Conservation (phyloP, 1,139 yeast genomes). For the Scheffersomyces titani region DNA sequence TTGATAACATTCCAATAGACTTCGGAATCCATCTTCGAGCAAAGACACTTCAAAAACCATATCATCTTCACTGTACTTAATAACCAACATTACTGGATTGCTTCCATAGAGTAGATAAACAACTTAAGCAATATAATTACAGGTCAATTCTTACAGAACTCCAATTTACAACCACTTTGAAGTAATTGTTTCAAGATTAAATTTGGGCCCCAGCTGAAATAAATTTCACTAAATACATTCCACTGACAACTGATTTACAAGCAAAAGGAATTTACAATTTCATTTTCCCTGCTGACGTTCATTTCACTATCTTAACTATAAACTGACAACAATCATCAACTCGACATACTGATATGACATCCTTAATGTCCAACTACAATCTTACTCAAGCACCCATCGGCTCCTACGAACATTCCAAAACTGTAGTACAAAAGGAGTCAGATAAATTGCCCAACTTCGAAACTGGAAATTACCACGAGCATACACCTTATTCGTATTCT, state of each 20-base stretch:
- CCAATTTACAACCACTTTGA: not conserved
- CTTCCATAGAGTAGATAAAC: not conserved
- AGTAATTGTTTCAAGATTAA: not conserved
- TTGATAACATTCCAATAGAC: too few species aligned
- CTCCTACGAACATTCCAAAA: not conserved
- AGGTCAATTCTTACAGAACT: not conserved
- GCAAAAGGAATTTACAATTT: not conserved
- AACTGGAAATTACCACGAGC: not conserved
- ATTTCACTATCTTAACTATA: not conserved
- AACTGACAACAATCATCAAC: not conserved
- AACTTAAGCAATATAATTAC: not conserved
- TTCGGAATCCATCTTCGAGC: too few species aligned
- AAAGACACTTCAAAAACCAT: not conserved
- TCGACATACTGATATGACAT: not conserved
- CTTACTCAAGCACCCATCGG: not conserved
- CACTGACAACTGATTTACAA: not conserved
- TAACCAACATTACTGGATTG: too few species aligned
- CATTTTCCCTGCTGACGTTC: not conserved
- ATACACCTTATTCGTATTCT: not conserved
- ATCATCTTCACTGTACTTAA: not conserved
- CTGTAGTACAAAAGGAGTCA: not conserved
- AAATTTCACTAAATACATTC: not conserved
- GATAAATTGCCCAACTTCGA: not conserved
- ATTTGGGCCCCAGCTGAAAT: not conserved
- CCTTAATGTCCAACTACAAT: constrained; percentile 1